phyloP scores from a whole-genome alignment of 768 basidiomycete species.

The Filobasidium floriforme region DNA sequence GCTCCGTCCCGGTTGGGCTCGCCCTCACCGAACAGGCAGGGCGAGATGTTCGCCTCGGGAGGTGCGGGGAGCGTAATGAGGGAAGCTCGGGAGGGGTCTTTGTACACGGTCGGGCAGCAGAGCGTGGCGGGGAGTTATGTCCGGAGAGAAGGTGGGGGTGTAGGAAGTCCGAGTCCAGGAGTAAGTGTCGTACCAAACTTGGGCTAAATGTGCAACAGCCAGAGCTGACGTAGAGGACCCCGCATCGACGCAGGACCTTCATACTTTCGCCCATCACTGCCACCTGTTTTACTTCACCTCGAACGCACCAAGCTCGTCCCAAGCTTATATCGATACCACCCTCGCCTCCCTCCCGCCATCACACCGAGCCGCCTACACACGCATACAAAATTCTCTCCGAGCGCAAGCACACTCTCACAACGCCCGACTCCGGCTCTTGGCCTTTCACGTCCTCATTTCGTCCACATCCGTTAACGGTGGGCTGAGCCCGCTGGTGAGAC shows the following conservation, averaged over 20 bases:
- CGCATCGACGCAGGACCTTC: slow-evolving; percentile 25
- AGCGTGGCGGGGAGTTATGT: slow-evolving; percentile 9
- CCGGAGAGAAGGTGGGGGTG: slow-evolving; percentile 5
- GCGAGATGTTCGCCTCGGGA: not conserved
- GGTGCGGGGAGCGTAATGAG: slow-evolving; percentile 2
- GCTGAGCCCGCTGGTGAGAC: slow-evolving; percentile 63
- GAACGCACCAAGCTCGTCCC: slow-evolving; percentile 28
- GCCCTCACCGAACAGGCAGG: slow-evolving; percentile 1
- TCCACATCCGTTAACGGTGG: slow-evolving; percentile 74
- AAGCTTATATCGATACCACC: slow-evolving; percentile 63
- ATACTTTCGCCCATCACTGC: slow-evolving; percentile 37
- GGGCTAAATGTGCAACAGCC: too few species aligned
- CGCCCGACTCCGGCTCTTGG: slow-evolving; percentile 66
- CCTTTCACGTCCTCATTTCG: slow-evolving; percentile 74
- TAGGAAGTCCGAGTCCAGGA: slow-evolving; percentile 13
- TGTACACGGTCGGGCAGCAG: slow-evolving; percentile 9
- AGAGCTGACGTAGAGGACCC: not conserved
- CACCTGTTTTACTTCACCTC: slow-evolving; percentile 33
- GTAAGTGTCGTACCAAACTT: not conserved
- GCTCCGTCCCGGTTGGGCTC: slow-evolving; percentile 3
- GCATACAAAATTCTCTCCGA: slow-evolving; percentile 76
- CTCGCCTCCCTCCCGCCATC: slow-evolving; percentile 70
- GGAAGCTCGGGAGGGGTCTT: slow-evolving; percentile 5
- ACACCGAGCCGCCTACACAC: slow-evolving; percentile 77
- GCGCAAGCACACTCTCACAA: slow-evolving; percentile 76